phyloP scores from a whole-genome alignment of 805 yeast genomes.

The Zygoascus biomembranicola region DNA sequence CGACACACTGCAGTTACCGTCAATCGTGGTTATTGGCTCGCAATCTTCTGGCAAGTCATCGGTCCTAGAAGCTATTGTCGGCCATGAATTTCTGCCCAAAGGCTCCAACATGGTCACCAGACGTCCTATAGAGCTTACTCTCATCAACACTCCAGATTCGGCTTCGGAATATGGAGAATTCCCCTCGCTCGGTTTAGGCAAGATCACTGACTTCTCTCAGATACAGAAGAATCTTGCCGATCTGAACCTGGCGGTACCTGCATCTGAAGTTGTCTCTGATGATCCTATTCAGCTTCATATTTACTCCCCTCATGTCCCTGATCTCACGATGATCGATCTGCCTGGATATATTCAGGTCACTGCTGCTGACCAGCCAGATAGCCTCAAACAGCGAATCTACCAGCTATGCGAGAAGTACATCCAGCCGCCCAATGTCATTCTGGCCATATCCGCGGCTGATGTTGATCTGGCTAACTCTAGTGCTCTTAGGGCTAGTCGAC shows the following conservation, averaged over 20 bases:
- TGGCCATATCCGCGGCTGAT: conserved; percentile 96
- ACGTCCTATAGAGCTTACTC: conserved; percentile 91
- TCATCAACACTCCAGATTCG: conserved; percentile 73
- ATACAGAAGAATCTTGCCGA: conserved; percentile 85
- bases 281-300: conserved; percentile 93
- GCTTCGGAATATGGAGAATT: conserved; percentile 89
- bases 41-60: conserved; percentile 97
- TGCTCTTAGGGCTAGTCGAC: conserved; percentile 82
- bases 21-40: conserved; percentile 94
- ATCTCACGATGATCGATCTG: conserved; percentile 84
- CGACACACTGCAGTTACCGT: conserved; percentile 75
- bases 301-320: conserved; percentile 85
- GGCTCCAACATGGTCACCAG: conserved; percentile 98
- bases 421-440: conserved; percentile 84
- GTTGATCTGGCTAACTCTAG: conserved; percentile 96
- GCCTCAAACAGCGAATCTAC: conserved; percentile 69
- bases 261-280: conserved; percentile 73
- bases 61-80: conserved; percentile 91
- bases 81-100: conserved; percentile 95
- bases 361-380: conserved; percentile 91
- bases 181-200: conserved; percentile 77
- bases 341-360: conserved; percentile 98
- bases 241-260: conserved; percentile 86
- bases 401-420: conserved; percentile 77
- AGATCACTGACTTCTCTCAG: conserved; percentile 77